Conservation (phyloP, 75 land plant genomes). For the Pinus albicaulis region DNA sequence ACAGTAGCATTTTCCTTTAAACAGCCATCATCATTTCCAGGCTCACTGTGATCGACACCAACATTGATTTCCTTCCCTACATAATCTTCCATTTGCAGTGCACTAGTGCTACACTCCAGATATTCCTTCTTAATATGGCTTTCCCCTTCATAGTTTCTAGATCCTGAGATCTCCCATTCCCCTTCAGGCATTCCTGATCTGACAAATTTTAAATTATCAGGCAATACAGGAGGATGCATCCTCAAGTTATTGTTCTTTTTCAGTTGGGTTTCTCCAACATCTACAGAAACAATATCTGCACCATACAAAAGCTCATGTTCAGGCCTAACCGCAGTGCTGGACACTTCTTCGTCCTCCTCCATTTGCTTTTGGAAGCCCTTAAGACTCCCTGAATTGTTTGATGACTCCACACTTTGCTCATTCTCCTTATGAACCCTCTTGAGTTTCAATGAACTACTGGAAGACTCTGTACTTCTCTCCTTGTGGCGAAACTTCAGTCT, state of each 20-base stretch:
- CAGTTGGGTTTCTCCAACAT: not conserved
- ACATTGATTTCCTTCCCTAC: not conserved
- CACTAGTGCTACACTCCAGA: not conserved
- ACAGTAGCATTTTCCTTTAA: not conserved
- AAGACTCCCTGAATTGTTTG: not conserved
- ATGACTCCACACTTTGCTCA: slow-evolving; percentile 1
- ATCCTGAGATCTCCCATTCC: slow-evolving; percentile 2
- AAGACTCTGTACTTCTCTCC: slow-evolving; percentile 2
- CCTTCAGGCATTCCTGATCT: not conserved
- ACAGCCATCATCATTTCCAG: not conserved
- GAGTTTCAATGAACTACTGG: not conserved
- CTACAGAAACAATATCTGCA: not conserved
- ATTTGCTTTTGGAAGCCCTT: not conserved
- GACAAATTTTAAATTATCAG: not conserved
- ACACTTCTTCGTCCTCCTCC: slow-evolving; percentile 12
- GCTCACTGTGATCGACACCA: slow-evolving; percentile 3
- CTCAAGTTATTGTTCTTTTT: not conserved
- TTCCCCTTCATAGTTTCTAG: not conserved
- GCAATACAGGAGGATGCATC: not conserved
- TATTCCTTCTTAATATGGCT: not conserved
- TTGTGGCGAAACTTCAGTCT: slow-evolving; percentile 6
- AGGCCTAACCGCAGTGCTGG: not conserved
- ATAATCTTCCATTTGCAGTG: not conserved
- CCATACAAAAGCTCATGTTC: not conserved
- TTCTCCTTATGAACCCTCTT: not conserved